Base-by-base conservation (phyloP, 139 green algal genomes). In the Eudorina sp. region DNA sequence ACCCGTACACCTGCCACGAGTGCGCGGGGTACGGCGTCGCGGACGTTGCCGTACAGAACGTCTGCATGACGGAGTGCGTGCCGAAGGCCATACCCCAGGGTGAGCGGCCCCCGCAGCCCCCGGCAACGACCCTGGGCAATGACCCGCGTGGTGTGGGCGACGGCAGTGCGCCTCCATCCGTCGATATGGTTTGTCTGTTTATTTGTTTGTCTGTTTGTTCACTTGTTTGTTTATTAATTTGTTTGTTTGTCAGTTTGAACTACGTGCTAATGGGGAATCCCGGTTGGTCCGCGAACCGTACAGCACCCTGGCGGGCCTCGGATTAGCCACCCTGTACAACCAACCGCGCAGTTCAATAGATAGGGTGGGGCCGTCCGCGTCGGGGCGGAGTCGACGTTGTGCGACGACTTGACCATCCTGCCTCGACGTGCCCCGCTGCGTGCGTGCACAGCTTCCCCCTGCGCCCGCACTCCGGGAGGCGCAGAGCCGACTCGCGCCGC, bases 1-100 rank as follows among this genome's bases (percentile, higher is more conserved):
- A 79, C 27, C 70, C 70, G 40, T 79, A 79, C 38, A 13, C 16
- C 29, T 79, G 70, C 70, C 70, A 58, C 43, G 70, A 79, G 70
- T 79, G 70, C 70, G 70, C 16, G 2, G 34, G 34, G 14, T 79
- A 79, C 70, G 70, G 70, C 70, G 23, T 14, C 40, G 6, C 58
- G 40, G 70, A 79, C 14, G 6, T 1, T 36, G 70, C 23, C 70
- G 43, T 79, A 43, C 70, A 79, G 43, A 4, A 55, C 70, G 25
- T 79, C 41, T 79, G 70, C 36, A 16, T 58, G 40, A 29, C 70
- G 70, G 40, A 79, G 41, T 79, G 70, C 38, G 70, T 79, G 70
- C 70, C 70, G 70, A 6, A 55, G 7, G 31, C 62, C 7, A 25
- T 41, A 27, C 40, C 40, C 21, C 55, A 21, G 34, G 70, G 70